phyloP scores from a whole-genome alignment of 2,329 filamentous ascomycete genomes.

The Chaetomiaceae sp. region DNA sequence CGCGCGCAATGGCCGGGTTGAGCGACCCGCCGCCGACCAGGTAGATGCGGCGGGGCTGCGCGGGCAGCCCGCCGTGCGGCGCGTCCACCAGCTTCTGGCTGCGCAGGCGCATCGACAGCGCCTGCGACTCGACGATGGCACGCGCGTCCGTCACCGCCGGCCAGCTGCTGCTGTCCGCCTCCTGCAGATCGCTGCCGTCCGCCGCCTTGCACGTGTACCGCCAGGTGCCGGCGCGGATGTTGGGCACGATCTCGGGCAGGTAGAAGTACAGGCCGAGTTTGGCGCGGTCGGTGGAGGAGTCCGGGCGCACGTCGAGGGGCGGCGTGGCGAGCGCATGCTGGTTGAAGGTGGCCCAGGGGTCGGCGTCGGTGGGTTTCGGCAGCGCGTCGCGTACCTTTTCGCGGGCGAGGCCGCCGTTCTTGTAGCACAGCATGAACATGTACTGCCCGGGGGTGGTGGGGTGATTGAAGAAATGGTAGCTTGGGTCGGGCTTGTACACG shows the following conservation, averaged over 20 bases:
- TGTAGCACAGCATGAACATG: constrained; percentile 99
- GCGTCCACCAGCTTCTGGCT: constrained; percentile 66
- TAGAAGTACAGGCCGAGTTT: constrained; percentile 94
- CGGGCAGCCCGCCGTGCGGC: constrained; percentile 52
- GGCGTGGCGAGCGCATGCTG: constrained; percentile 59
- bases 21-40: constrained; percentile 87
- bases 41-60: constrained; percentile 85
- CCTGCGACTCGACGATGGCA: constrained; percentile 88
- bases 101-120: constrained; percentile 82
- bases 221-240: constrained; percentile 80
- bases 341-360: constrained; percentile 79
- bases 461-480: constrained; percentile 98
- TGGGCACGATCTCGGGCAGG: constrained; percentile 91
- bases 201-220: constrained; percentile 59
- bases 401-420: constrained; percentile 90
- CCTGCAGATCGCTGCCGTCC: constrained; percentile 45
- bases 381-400: constrained; percentile 83
- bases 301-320: constrained; percentile 56
- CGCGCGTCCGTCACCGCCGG: constrained; percentile 67
- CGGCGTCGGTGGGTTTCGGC: constrained; percentile 49
- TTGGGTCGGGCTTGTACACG: constrained; percentile 80
- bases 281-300: constrained; percentile 47
- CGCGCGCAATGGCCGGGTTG: constrained; percentile 81
- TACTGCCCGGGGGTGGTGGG: constrained; percentile 84
- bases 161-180: constrained; percentile 39